Conservation (phyloP, 2,329 filamentous ascomycete species). For the Alternaria conjuncta region DNA sequence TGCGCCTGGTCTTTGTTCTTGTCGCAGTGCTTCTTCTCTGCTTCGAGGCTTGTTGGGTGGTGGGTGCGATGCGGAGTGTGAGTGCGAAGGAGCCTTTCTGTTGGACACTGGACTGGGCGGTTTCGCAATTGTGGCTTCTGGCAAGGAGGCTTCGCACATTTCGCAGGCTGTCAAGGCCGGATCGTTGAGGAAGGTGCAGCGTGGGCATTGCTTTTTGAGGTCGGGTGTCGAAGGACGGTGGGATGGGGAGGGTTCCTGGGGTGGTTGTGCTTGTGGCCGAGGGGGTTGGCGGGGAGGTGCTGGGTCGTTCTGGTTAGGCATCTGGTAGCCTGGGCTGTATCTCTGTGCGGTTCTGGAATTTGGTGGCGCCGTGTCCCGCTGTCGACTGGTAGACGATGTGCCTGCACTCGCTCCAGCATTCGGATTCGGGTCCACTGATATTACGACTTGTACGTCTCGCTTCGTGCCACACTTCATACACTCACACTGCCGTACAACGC, state of each 20-base stretch:
- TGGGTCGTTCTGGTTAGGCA: constrained; percentile 26
- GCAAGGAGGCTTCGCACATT: constrained; percentile 41
- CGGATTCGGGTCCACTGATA: constrained; percentile 42
- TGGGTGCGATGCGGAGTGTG: constrained; percentile 39
- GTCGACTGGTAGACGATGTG: constrained; percentile 12
- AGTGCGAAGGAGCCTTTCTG: constrained; percentile 25
- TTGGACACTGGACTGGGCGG: constrained; percentile 28
- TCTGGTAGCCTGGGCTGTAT: constrained; percentile 37
- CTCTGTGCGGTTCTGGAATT: constrained; percentile 26
- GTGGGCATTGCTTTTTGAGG: constrained; percentile 42
- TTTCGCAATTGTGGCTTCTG: constrained; percentile 29
- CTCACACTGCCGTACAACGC: constrained; percentile 40
- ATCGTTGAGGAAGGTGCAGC: constrained; percentile 47
- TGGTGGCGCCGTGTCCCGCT: constrained; percentile 21
- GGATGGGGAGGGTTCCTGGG: constrained; percentile 3
- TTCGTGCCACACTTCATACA: constrained; percentile 46
- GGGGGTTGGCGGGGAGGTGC: constrained; percentile 25
- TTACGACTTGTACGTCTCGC: constrained; percentile 42
- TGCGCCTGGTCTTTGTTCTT: constrained; percentile 22
- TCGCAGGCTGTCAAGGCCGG: constrained; percentile 39
- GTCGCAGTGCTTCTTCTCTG: constrained; percentile 9
- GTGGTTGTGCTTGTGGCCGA: constrained; percentile 18
- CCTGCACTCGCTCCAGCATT: constrained; percentile 13
- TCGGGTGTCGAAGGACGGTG: constrained; percentile 31
- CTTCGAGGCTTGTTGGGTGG: constrained; percentile 17